Evolutionary conservation across 2,329 filamentous ascomycete species (phyloP), one percentile per base, ranked within the genome.

Genomic region (Talaromyces verruculosus): DNA sequence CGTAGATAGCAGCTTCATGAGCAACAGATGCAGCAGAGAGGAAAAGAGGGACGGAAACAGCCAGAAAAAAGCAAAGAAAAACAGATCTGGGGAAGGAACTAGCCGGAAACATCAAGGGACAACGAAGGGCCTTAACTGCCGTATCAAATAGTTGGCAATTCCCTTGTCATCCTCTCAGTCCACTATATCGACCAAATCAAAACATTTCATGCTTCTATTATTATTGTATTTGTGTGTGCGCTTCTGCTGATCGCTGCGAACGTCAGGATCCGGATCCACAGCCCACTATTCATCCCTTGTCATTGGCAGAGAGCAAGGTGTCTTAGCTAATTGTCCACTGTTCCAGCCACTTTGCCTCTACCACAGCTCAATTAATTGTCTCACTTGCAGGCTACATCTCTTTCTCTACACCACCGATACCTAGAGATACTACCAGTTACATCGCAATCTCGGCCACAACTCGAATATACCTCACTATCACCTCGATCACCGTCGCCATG

Each of bases 271-370:
- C 35, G n/a, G 47, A 41, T 43, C 57, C 45, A 64, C 37, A 57
- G 25, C 43, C 45, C 33, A 49, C 64, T 17, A 11, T 35, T 39
- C 37, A 66, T 66, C 64, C 64, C 64, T 60, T 66, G 60, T 63
- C 47, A 66, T 66, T 66, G 65, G 61, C 51, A 62, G 59, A 47
- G 49, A 61, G 59, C 60, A 63, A 66, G 64, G 59, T 57, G 61
- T 58, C 65, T 63, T 63, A 66, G 65, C 65, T 66, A 63, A 66
- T 60, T 47, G 15, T 41, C 58, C 37, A 41, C 49, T 30, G 33
- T 37, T 58, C 53, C 51, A 47, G 60, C 61, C 65, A 66, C 61
- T 60, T 60, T 63, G 53, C 45, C 28, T 61, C 30, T 64, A 39
- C n/a, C 17, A 22, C 59, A 61, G 17, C 30, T 45, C 17, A 10